A percentile compares a stretch with the other conserved stretches of the same genome.
phyloP scores from a whole-genome alignment of 1,139 yeast genomes.

The Pneumocystis sp. region DNA sequence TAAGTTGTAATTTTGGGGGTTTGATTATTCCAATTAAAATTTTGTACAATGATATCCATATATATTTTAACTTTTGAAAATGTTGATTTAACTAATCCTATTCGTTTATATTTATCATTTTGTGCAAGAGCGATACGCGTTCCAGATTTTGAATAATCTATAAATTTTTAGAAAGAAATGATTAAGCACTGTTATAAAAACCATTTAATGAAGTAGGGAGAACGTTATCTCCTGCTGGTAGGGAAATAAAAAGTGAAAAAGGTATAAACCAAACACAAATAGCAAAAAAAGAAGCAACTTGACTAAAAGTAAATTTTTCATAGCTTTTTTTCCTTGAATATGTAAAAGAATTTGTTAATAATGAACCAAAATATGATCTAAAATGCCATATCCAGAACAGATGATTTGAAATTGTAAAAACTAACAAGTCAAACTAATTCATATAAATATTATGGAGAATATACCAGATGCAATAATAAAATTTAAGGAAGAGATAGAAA shows the following conservation, averaged over 20 bases:
- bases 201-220: slow-evolving; percentile 35
- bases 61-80: not conserved
- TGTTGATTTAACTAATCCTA: not conserved
- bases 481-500: slow-evolving; percentile 53
- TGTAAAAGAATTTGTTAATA: slow-evolving; percentile 7
- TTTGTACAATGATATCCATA: not conserved
- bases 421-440: slow-evolving; percentile 7
- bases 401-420: slow-evolving; percentile 64
- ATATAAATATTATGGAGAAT: not conserved
- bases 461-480: slow-evolving; percentile 49
- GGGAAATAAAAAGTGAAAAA: slow-evolving; percentile 75
- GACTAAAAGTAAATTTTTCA: slow-evolving; percentile 70
- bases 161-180: not conserved
- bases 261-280: slow-evolving; percentile 90
- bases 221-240: slow-evolving; percentile 83
- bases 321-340: slow-evolving; percentile 27
- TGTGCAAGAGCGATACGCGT: not conserved
- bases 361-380: slow-evolving; percentile 31
- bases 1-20: not conserved
- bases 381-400: slow-evolving; percentile 83
- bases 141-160: not conserved
- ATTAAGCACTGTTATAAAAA: not conserved
- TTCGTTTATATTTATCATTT: not conserved
- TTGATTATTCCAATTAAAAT: not conserved
- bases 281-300: slow-evolving; percentile 88